These are phyloP conservation scores for Ballota nigra DNA, from an alignment of 257 asterid species.

Conservation along the genomic window DNA sequence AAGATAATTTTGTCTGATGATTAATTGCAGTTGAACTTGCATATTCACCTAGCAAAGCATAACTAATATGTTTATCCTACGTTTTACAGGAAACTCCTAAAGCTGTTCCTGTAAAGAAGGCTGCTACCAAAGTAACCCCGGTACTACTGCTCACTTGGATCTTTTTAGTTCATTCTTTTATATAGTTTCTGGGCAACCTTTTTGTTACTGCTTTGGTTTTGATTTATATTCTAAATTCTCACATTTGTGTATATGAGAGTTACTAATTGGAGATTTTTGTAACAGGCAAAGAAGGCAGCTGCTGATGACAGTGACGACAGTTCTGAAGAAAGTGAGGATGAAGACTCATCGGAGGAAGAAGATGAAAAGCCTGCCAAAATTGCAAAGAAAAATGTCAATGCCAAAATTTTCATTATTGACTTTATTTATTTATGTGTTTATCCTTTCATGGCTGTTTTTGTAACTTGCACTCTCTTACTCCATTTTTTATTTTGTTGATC, in stretches of 20 bases:
- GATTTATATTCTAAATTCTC: too few relatives aligned
- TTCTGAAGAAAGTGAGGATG: conserved; percentile 53
- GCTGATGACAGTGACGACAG: conserved; percentile 40
- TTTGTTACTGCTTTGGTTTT: too few relatives aligned
- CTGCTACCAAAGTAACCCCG: not conserved
- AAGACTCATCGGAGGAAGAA: conserved; percentile 50
- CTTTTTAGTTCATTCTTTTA: not conserved
- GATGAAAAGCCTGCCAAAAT: conserved; percentile 38
- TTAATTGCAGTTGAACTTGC: not conserved
- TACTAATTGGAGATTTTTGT: not conserved
- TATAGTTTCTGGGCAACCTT: not conserved
- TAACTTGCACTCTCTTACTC: not conserved
- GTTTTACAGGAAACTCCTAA: conserved; percentile 20
- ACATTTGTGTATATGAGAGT: not conserved
- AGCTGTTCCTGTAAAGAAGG: conserved; percentile 26
- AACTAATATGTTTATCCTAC: not conserved
- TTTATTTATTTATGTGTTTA: not conserved
- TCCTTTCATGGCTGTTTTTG: not conserved
- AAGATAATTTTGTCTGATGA: not conserved
- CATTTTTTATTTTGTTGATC: not conserved
- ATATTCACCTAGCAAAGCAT: not conserved
- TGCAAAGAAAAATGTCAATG: conserved; percentile 43
- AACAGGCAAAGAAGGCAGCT: conserved; percentile 16
- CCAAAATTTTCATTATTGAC: not conserved
- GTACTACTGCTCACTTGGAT: conserved; percentile 3